A percentile compares a stretch with the other conserved stretches of the same genome.
These are phyloP conservation scores for Trichoderma sp. DNA, from an alignment of 2,329 filamentous ascomycete genomes.

Conservation along the genomic window DNA sequence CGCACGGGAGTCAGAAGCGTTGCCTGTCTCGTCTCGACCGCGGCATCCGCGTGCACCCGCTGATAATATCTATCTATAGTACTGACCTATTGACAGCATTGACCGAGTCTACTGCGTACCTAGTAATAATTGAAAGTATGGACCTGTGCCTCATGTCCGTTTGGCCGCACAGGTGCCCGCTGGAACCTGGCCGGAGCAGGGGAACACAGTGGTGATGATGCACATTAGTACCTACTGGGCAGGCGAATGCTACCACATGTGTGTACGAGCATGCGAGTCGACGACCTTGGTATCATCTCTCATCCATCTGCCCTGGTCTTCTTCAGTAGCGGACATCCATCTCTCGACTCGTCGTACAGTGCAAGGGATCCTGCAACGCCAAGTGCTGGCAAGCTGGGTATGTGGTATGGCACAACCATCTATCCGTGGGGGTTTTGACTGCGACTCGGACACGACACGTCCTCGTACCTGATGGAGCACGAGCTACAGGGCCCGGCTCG, in stretches of 20 bases:
- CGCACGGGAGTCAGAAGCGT: background rate
- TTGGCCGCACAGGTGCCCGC: background rate
- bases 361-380: background rate
- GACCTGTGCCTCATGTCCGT: background rate
- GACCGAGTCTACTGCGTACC: background rate
- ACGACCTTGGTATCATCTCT: background rate
- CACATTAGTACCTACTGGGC: background rate
- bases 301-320: background rate
- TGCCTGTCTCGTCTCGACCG: background rate
- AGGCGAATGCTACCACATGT: conserved; percentile 7
- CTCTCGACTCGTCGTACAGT: background rate
- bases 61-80: background rate
- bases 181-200: background rate
- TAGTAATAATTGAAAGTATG: background rate
- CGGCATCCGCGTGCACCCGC: background rate
- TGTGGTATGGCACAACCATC: background rate
- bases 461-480: background rate
- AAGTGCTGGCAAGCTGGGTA: background rate
- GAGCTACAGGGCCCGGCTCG: background rate
- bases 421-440: background rate
- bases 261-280: conserved; percentile 5
- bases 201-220: background rate
- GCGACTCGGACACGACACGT: background rate
- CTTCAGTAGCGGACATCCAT: background rate
- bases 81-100: background rate